Evolutionary conservation across 371 early-diverging fungal genomes (phyloP).

Genomic region (Globomyces sp.): DNA sequence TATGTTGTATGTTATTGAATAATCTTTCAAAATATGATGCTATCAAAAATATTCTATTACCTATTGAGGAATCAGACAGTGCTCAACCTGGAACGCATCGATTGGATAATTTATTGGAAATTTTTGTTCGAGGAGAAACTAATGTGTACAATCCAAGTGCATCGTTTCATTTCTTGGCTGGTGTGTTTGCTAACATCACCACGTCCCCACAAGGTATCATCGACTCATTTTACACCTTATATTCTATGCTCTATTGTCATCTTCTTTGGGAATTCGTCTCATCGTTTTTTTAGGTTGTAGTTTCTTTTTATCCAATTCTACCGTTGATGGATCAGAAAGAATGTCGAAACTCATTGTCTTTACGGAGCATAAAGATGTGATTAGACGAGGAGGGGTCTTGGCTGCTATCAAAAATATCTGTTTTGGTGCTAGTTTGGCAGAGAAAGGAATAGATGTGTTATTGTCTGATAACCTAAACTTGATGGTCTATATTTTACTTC

Average conservation of each 20-base stretch:
- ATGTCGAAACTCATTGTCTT: conserved; percentile 83
- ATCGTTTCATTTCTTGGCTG: conserved; percentile 79
- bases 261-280: no score
- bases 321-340: conserved; percentile 52
- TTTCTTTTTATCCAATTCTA: conserved; percentile 52
- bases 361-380: conserved; percentile 73
- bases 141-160: conserved; percentile 79
- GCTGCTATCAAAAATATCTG: conserved; percentile 87
- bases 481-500: conserved; percentile 82
- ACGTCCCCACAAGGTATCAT: conserved; percentile 34
- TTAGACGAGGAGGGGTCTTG: conserved; percentile 86
- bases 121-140: conserved; percentile 72
- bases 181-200: conserved; percentile 90
- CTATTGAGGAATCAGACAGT: neutral
- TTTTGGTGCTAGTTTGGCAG: conserved; percentile 61
- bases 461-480: conserved; percentile 70
- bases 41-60: conserved; percentile 35
- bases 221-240: no score
- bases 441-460: conserved; percentile 40
- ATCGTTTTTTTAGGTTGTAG: conserved; percentile 46
- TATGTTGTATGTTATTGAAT: conserved; percentile 88
- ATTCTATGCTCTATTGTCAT: no score
- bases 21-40: conserved; percentile 79
- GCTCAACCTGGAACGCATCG: conserved; percentile 24
- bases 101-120: conserved; percentile 82